phyloP scores from a whole-genome alignment of 1,139 yeast genomes.

The Chernovozyma aurita region DNA sequence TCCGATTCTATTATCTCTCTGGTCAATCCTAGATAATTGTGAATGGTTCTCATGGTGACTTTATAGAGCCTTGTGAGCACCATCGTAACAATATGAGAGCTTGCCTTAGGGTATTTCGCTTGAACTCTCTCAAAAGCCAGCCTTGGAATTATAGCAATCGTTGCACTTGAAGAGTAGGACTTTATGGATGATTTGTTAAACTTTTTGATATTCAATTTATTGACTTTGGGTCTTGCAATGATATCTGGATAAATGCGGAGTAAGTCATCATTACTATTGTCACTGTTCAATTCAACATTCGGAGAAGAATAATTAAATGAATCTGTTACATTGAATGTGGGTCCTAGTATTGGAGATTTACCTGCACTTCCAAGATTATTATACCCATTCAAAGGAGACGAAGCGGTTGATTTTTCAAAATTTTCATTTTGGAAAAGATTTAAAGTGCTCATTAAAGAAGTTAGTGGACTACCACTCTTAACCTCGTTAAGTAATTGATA shows the following conservation, averaged over 20 bases:
- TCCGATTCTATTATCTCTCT: slow-evolving; percentile 80
- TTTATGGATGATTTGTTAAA: slow-evolving; percentile 5
- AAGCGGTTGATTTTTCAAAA: background rate
- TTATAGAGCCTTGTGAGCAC: slow-evolving; percentile 80
- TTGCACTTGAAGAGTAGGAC: slow-evolving; percentile 39
- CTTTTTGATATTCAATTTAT: background rate
- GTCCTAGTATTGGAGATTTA: background rate
- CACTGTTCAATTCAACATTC: background rate
- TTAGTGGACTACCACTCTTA: slow-evolving; percentile 79
- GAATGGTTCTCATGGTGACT: slow-evolving; percentile 88
- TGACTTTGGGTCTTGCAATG: slow-evolving; percentile 52
- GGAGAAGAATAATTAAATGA: background rate
- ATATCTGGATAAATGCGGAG: slow-evolving; percentile 33
- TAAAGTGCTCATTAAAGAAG: slow-evolving; percentile 76
- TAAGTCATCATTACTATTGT: background rate
- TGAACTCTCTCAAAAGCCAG: slow-evolving; percentile 75
- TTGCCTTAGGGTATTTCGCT: slow-evolving; percentile 76
- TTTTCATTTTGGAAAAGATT: slow-evolving; percentile 42
- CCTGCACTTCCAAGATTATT: background rate
- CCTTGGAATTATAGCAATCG: slow-evolving; percentile 88
- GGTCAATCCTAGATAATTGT: slow-evolving; percentile 80
- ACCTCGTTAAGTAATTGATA: slow-evolving; percentile 82
- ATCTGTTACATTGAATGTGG: background rate
- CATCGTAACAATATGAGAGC: slow-evolving; percentile 93
- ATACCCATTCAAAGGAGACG: background rate